phyloP scores from a whole-genome alignment of 345 rosid genomes.

The Corchorus olitorius region DNA sequence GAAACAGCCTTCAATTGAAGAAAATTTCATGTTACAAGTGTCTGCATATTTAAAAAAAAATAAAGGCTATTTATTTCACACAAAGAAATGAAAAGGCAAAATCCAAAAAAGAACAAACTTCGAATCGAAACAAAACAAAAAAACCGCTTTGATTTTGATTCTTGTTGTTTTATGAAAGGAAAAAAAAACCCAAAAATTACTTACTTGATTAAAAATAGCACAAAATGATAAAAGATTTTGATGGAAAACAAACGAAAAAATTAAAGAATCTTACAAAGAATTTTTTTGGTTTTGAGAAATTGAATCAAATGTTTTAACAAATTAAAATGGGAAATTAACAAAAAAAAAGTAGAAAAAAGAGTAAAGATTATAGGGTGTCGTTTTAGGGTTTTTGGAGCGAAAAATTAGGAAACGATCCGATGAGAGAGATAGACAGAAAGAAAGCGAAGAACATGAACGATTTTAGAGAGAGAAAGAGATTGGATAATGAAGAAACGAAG shows the following conservation, averaged over 20 bases:
- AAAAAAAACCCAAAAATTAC: background rate
- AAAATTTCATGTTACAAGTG: conserved; percentile 22
- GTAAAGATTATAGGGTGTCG: background rate
- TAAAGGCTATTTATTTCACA: background rate
- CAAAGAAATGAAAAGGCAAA: conserved; percentile 7
- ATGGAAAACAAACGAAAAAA: background rate
- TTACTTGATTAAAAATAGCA: background rate
- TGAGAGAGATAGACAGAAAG: conserved; percentile 10
- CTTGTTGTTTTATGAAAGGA: background rate
- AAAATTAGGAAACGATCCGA: conserved; percentile 22
- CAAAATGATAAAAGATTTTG: conserved; percentile 9
- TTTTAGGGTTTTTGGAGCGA: conserved; percentile 11
- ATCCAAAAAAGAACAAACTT: conserved; percentile 17
- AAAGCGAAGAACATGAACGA: background rate
- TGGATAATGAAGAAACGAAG: conserved; percentile 25
- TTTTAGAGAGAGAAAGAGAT: conserved; percentile 20
- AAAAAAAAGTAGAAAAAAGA: background rate
- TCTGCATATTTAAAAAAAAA: conserved; percentile 15
- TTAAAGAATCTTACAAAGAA: conserved; percentile 9
- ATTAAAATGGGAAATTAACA: conserved; percentile 6
- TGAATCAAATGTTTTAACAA: conserved; percentile 12
- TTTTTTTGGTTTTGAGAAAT: conserved; percentile 1
- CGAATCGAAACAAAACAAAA: conserved; percentile 24
- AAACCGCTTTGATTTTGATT: conserved; percentile 18
- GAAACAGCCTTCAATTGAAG: conserved; percentile 10